A percentile compares a stretch with the other conserved stretches of the same genome.
phyloP scores from a whole-genome alignment of 2,329 filamentous ascomycete species.

The Aulographum hederae region DNA sequence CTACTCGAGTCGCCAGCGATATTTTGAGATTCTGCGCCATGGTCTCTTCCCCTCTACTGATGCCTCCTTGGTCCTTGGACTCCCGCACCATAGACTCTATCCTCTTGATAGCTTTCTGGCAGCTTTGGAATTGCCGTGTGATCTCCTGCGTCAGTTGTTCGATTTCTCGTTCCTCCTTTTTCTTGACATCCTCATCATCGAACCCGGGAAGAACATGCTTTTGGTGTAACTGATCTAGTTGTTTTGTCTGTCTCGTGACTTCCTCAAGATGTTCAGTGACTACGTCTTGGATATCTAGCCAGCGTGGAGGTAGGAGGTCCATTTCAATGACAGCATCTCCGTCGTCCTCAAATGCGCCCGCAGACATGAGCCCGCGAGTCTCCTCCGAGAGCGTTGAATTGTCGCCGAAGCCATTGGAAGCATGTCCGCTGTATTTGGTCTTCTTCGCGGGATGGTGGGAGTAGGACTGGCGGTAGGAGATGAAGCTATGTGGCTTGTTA shows the following conservation, averaged over 20 bases:
- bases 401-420: constrained; percentile 34
- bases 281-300: constrained; percentile 90
- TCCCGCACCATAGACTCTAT: constrained; percentile 79
- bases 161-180: constrained; percentile 73
- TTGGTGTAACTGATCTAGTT: constrained; percentile 82
- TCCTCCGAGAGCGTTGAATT: constrained; percentile 35
- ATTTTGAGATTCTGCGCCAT: constrained; percentile 97
- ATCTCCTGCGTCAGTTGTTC: constrained; percentile 81
- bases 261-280: constrained; percentile 66
- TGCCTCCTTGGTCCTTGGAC: constrained; percentile 49
- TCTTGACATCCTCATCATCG: constrained; percentile 83
- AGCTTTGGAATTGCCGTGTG: constrained; percentile 74
- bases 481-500: constrained; percentile 46
- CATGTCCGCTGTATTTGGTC: constrained; percentile 37
- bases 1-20: constrained; percentile 69
- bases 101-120: constrained; percentile 72
- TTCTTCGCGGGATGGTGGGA: constrained; percentile 85
- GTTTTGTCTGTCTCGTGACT: constrained; percentile 66
- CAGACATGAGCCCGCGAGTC: constrained; percentile 68
- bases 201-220: constrained; percentile 95
- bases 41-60: constrained; percentile 70
- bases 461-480: constrained; percentile 98
- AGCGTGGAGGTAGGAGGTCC: constrained; percentile 86
- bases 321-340: constrained; percentile 96
- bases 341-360: constrained; percentile 61